These are phyloP conservation scores for Lobosporangium transversale DNA, from an alignment of 192 early-diverging fungal genomes.

Conservation along the genomic window DNA sequence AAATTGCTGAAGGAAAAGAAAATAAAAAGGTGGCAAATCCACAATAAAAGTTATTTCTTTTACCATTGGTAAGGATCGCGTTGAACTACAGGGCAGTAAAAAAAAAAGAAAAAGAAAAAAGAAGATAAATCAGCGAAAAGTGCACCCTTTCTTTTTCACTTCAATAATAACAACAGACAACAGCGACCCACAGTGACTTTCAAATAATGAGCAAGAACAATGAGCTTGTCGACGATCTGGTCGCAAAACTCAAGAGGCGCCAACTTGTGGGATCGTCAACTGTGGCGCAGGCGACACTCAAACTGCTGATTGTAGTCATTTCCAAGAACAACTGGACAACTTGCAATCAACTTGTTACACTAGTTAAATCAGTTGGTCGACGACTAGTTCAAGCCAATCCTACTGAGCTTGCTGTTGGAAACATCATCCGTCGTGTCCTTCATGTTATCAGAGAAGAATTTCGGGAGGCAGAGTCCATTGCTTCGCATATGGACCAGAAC, in stretches of 20 bases:
- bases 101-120: constrained; percentile 8
- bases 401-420: constrained; percentile 85
- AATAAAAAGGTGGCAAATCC: no score
- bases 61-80: no score
- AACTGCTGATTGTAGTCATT: constrained; percentile 80
- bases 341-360: constrained; percentile 64
- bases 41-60: no score
- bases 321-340: constrained; percentile 78
- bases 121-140: background rate
- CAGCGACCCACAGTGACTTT: background rate
- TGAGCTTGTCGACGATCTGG: constrained; percentile 60
- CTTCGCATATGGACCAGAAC: constrained; percentile 14
- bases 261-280: constrained; percentile 74
- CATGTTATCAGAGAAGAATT: constrained; percentile 84
- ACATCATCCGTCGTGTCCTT: constrained; percentile 86
- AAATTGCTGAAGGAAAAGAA: no score
- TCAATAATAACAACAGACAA: background rate
- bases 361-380: constrained; percentile 76
- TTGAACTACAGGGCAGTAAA: no score
- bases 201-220: constrained; percentile 45
- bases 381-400: constrained; percentile 82
- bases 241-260: constrained; percentile 66
- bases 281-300: constrained; percentile 77
- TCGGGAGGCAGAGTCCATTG: constrained; percentile 49
- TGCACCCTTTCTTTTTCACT: background rate